Evolutionary conservation across 305 asterid species (phyloP), one percentile per base, ranked within the genome.

Genomic region (Solanum aculeatissimum): DNA sequence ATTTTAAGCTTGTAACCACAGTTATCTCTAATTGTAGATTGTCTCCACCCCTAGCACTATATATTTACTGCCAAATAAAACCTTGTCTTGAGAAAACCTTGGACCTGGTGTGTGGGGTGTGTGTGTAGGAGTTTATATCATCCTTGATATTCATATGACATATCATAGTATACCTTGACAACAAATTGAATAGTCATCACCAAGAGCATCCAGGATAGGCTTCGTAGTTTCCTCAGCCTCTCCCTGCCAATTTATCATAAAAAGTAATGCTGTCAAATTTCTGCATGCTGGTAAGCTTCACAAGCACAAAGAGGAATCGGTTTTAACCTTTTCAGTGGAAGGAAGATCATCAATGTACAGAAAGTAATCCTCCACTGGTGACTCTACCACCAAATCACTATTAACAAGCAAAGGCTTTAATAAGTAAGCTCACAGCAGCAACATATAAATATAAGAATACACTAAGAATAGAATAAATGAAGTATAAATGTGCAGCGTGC

Each of bases 301-400:
- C 68, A 53, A 78, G 68, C 68, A 78, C 29, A 29, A 32, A 32
- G 13, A 78, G 47, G 45, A 78, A 35, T 54, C 16, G 13, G 51
- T 55, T 53, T 92, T 84, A 84, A 95, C 98, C 98, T 94, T 97
- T 88, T 89, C 90, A 55, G 91, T 85, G 72, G 40, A 83, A 69
- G 97, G 96, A 87, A 97, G 98, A 85, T 93, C 97, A 85, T 94
- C 98, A 82, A 97, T 92, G 88, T 91, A 90, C 89, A 93, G 87
- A 89, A 97, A 94, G 90, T 95, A 97, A 85, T 97, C 93, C 91
- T 92, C 98, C 65, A 95, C 94, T 0, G 98, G 97, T 86, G 98
- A 97, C 81, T 92, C 94, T 69, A 97, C 98, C 82, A 95, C 95
- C 92, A 97, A 90, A 92, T 95, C 96, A 87, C 98, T 94, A 82